Evolutionary conservation across 116 monocot genomes (phyloP).

Genomic region (Cymodocea nodosa): DNA sequence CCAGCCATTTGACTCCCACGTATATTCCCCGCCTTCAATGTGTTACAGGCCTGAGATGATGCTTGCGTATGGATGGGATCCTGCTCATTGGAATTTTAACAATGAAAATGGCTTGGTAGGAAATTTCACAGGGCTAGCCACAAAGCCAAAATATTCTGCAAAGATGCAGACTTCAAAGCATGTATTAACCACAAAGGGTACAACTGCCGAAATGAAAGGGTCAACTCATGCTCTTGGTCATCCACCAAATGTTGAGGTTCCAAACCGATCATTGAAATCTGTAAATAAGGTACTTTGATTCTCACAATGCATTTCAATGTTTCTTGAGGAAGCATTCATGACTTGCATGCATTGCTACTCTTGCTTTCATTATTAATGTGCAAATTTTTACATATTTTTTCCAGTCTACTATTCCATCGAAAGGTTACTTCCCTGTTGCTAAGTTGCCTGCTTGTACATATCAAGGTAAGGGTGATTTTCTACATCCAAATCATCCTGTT

Average conservation of each 20-base stretch:
- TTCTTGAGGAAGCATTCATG: too few species aligned
- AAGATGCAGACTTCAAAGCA: conserved; percentile 12
- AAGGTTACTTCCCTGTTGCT: conserved; percentile 28
- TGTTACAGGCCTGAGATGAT: conserved; percentile 42
- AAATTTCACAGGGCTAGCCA: conserved; percentile 16
- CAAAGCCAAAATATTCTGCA: conserved; percentile 15
- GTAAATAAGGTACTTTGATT: conserved; percentile 46
- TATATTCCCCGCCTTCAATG: conserved; percentile 32
- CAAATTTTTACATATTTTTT: conserved; percentile 7
- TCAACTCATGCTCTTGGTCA: conserved; percentile 13
- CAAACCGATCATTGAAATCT: conserved; percentile 24
- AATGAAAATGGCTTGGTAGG: conserved; percentile 17
- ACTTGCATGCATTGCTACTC: too few species aligned
- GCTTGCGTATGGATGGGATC: conserved; percentile 40
- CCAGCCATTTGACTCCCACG: conserved; percentile 28
- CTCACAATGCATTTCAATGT: background rate
- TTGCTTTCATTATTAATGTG: background rate
- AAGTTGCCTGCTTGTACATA: conserved; percentile 28
- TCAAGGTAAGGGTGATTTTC: conserved; percentile 26
- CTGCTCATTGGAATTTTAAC: conserved; percentile 22
- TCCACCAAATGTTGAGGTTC: conserved; percentile 10
- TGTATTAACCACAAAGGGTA: conserved; percentile 6
- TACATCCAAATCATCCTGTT: conserved; percentile 12
- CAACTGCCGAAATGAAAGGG: conserved; percentile 22
- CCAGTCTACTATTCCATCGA: conserved; percentile 22